A percentile compares a stretch with the other conserved stretches of the same genome.
Conservation (phyloP, 1,139 yeast species). For the Pichia sp. region DNA sequence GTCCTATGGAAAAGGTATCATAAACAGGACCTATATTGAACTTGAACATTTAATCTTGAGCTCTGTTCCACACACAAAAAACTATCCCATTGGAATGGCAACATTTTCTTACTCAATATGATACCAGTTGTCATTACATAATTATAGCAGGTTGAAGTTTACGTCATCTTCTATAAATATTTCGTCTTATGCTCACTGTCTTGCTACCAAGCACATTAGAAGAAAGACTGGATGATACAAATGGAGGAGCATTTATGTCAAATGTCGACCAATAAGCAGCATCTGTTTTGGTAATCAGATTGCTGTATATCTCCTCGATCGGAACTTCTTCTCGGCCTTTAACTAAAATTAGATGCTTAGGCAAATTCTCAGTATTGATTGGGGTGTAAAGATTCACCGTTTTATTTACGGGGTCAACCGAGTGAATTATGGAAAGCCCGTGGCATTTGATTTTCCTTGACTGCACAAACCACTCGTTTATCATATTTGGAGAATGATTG, state of each 20-base stretch:
- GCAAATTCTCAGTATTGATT: slow-evolving; percentile 16
- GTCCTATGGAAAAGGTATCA: too few relatives aligned
- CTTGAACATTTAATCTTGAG: too few relatives aligned
- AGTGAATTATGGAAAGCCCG: slow-evolving; percentile 51
- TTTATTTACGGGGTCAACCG: slow-evolving; percentile 38
- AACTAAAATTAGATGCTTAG: slow-evolving; percentile 36
- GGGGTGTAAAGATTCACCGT: slow-evolving; percentile 57
- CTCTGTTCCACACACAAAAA: too few relatives aligned
- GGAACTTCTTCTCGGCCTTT: slow-evolving; percentile 65
- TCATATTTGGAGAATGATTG: background rate
- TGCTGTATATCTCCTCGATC: slow-evolving; percentile 26
- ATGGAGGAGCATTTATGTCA: background rate
- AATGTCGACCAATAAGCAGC: background rate
- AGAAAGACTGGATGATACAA: background rate
- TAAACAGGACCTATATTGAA: too few relatives aligned
- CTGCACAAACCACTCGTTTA: background rate
- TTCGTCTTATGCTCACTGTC: slow-evolving; percentile 50
- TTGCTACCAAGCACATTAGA: background rate
- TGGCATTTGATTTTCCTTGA: slow-evolving; percentile 20
- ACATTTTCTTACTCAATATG: too few relatives aligned
- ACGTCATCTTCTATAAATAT: slow-evolving; percentile 21
- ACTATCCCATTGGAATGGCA: too few relatives aligned
- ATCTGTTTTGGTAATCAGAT: slow-evolving; percentile 11
- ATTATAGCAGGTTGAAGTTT: too few relatives aligned
- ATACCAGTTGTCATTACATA: too few relatives aligned